Conservation (phyloP, 768 basidiomycete genomes). For the Phaeotremella fagi region DNA sequence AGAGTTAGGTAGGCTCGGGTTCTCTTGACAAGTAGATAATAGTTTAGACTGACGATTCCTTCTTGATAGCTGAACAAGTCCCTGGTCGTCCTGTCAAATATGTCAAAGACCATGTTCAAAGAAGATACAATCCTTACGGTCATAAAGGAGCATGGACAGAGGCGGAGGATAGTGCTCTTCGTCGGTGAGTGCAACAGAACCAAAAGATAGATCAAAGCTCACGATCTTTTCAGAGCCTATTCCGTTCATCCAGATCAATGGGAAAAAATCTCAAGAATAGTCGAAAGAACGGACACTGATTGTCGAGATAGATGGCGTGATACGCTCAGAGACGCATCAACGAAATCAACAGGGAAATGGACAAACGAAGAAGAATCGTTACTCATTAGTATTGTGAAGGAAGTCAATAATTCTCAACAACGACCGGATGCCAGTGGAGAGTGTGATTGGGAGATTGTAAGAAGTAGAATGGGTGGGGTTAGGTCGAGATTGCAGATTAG, state of each 20-base stretch:
- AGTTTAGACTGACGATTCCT: too few species aligned
- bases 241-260: slow-evolving; percentile 23
- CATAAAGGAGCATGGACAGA: slow-evolving; percentile 31
- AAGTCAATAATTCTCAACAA: slow-evolving; percentile 21
- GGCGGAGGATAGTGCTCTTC: slow-evolving; percentile 24
- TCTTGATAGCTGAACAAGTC: slow-evolving; percentile 19
- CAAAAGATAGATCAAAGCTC: neutral
- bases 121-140: slow-evolving; percentile 29
- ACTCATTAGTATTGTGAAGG: slow-evolving; percentile 15
- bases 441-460: slow-evolving; percentile 32
- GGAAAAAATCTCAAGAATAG: slow-evolving; percentile 25
- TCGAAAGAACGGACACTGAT: slow-evolving; percentile 28
- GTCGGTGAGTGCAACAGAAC: slow-evolving; percentile 11
- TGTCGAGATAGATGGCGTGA: slow-evolving; percentile 32
- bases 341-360: slow-evolving; percentile 14
- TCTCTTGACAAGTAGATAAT: neutral
- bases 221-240: slow-evolving; percentile 7
- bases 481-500: slow-evolving; percentile 27
- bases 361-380: slow-evolving; percentile 14
- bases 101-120: slow-evolving; percentile 23
- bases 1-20: slow-evolving; percentile 23
- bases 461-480: slow-evolving; percentile 20
- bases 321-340: slow-evolving; percentile 6
- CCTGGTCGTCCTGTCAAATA: slow-evolving; percentile 34
- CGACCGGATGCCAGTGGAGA: slow-evolving; percentile 13